Conservation (phyloP, 2,329 filamentous ascomycete species). For the Aspergillus fijiensis region DNA sequence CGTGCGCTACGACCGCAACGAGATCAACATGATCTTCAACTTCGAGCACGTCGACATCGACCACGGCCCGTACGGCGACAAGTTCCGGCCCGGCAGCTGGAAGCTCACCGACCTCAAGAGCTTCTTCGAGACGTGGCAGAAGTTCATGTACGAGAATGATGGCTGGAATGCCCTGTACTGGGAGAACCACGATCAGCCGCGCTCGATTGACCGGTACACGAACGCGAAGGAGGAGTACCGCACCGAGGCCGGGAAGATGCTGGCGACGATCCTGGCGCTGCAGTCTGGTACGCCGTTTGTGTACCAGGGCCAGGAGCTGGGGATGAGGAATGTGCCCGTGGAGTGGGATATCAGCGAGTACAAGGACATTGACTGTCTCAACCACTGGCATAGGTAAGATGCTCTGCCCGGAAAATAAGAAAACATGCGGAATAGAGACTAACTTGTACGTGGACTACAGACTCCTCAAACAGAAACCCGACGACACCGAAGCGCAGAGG, state of each 20-base stretch:
- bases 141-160: constrained; percentile 57
- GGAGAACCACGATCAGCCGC: constrained; percentile 66
- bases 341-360: constrained; percentile 65
- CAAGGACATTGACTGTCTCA: constrained; percentile 63
- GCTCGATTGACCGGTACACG: constrained; percentile 58
- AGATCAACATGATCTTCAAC: constrained; percentile 72
- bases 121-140: constrained; percentile 59
- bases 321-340: constrained; percentile 63
- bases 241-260: constrained; percentile 56
- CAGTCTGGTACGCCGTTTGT: constrained; percentile 64
- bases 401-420: too few relatives aligned
- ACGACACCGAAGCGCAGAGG: constrained; percentile 29
- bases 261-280: constrained; percentile 57
- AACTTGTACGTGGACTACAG: constrained; percentile 19
- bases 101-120: constrained; percentile 53
- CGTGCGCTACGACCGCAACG: constrained; percentile 57
- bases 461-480: constrained; percentile 28
- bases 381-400: constrained; percentile 52
- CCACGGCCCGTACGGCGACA: constrained; percentile 47
- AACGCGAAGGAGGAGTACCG: constrained; percentile 53
- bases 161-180: constrained; percentile 67
- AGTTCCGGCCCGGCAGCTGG: constrained; percentile 51
- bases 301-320: constrained; percentile 70
- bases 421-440: background rate
- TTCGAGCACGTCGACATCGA: constrained; percentile 68